phyloP scores from a whole-genome alignment of 2,329 filamentous ascomycete species.

The Capronia coronata region DNA sequence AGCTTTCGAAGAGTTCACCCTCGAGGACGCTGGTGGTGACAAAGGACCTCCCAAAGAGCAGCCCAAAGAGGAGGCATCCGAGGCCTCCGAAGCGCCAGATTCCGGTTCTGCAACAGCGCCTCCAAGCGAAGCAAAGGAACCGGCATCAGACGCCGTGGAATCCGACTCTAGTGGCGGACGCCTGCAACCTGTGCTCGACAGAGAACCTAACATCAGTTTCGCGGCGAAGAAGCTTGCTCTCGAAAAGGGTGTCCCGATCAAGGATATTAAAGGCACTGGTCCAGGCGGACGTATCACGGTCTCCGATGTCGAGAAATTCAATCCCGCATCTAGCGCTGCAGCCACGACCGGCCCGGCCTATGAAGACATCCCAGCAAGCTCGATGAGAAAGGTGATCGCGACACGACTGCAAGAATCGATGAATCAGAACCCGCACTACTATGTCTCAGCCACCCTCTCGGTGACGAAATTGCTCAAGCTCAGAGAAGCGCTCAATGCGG shows the following conservation, averaged over 20 bases:
- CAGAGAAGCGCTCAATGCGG: conserved; percentile 82
- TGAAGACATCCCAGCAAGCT: conserved; percentile 74
- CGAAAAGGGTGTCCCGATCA: conserved; percentile 73
- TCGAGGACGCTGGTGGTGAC: conserved; percentile 86
- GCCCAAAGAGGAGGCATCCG: conserved; percentile 58
- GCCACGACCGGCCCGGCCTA: conserved; percentile 58
- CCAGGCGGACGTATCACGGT: conserved; percentile 81
- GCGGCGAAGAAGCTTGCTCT: conserved; percentile 75
- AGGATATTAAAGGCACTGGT: conserved; percentile 77
- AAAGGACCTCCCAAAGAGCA: conserved; percentile 56
- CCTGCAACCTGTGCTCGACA: conserved; percentile 77
- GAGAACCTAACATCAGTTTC: conserved; percentile 65
- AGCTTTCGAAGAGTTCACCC: conserved; percentile 80
- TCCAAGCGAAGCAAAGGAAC: conserved; percentile 45
- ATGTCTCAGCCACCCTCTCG: conserved; percentile 82
- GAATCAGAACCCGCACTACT: conserved; percentile 96
- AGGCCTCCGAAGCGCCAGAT: conserved; percentile 55
- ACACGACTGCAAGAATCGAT: conserved; percentile 81
- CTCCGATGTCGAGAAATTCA: conserved; percentile 84
- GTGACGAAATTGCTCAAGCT: conserved; percentile 94
- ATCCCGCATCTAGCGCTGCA: conserved; percentile 47
- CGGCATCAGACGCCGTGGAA: conserved; percentile 57
- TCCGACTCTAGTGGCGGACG: conserved; percentile 61
- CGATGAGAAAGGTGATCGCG: conserved; percentile 98
- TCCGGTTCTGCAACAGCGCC: conserved; percentile 55